A percentile compares a stretch with the other conserved stretches of the same genome.
Evolutionary conservation across 805 yeast species (phyloP).

Genomic region (Brettanomyces bruxellensis): DNA sequence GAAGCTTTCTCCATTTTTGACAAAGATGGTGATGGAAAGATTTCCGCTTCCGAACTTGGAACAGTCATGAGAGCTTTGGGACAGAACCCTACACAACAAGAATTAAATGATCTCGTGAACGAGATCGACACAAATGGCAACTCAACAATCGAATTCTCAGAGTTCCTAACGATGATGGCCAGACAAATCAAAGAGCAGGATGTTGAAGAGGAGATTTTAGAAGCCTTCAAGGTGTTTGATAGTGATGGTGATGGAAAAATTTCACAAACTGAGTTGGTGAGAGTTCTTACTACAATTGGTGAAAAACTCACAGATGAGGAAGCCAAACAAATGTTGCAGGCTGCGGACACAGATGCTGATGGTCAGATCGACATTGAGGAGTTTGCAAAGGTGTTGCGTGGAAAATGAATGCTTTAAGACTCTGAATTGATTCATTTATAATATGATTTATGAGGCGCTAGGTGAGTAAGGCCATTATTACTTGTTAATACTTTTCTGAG

Average conservation of each 20-base stretch:
- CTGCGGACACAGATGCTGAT: conserved; percentile 90
- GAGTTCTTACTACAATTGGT: conserved; percentile 95
- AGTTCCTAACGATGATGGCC: conserved; percentile 79
- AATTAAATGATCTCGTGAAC: conserved; percentile 92
- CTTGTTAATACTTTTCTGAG: not conserved
- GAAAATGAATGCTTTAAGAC: conserved; percentile 41
- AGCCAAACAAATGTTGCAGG: conserved; percentile 94
- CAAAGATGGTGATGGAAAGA: conserved; percentile 94
- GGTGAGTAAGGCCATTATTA: too few relatives aligned
- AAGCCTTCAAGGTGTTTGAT: conserved; percentile 97
- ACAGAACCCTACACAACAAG: conserved; percentile 93
- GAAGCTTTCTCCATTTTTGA: conserved; percentile 97
- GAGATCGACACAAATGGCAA: conserved; percentile 96
- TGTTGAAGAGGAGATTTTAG: conserved; percentile 92
- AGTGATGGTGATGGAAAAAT: conserved; percentile 94
- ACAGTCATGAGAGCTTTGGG: conserved; percentile 99
- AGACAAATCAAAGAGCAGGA: conserved; percentile 95
- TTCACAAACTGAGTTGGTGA: conserved; percentile 92
- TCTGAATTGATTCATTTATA: too few relatives aligned
- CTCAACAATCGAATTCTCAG: conserved; percentile 78
- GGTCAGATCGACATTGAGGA: conserved; percentile 97
- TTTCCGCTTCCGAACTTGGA: conserved; percentile 91
- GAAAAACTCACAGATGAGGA: conserved; percentile 95
- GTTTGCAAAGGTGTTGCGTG: conserved; percentile 80
- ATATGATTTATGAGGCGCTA: too few relatives aligned